Conservation (phyloP, 1,284 basidiomycete species). For the Leccinum variabile region DNA sequence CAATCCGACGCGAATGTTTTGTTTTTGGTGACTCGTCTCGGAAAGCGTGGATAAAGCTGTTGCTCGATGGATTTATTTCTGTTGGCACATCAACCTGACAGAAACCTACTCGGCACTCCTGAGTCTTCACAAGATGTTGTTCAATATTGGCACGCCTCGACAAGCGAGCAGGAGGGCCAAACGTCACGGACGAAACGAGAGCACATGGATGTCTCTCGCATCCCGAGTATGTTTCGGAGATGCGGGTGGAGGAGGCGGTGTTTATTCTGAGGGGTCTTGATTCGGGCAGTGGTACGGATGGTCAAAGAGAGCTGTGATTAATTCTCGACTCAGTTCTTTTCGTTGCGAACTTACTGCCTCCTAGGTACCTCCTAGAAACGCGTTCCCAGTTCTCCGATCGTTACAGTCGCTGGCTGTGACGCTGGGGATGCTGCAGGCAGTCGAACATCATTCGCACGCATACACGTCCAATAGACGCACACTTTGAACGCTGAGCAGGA, state of each 20-base stretch:
- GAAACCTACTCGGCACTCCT: slow-evolving; percentile 70
- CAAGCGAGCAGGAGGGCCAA: slow-evolving; percentile 65
- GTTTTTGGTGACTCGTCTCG: slow-evolving; percentile 67
- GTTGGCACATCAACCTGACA: slow-evolving; percentile 79
- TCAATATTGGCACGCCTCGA: slow-evolving; percentile 60
- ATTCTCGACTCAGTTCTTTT: too few species aligned
- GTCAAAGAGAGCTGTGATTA: too few species aligned
- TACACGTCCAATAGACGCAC: too few species aligned
- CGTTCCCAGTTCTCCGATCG: too few species aligned
- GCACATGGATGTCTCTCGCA: slow-evolving; percentile 67
- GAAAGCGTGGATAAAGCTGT: not conserved
- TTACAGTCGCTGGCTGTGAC: too few species aligned
- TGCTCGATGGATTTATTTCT: not conserved
- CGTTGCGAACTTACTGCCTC: too few species aligned
- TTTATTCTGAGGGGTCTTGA: slow-evolving; percentile 81
- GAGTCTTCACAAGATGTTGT: too few species aligned
- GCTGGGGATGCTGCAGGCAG: too few species aligned
- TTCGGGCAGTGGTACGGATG: slow-evolving; percentile 20
- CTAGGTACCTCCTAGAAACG: too few species aligned
- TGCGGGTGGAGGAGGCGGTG: slow-evolving; percentile 80
- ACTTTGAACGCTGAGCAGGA: too few species aligned
- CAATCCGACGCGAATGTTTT: slow-evolving; percentile 82
- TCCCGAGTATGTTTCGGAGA: slow-evolving; percentile 51
- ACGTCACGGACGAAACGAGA: slow-evolving; percentile 71
- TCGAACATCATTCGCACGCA: too few species aligned